A percentile compares a stretch with the other conserved stretches of the same genome.
These are phyloP conservation scores for Pseudogymnoascus sp. DNA, from an alignment of 2,329 filamentous ascomycete genomes.

Conservation along the genomic window DNA sequence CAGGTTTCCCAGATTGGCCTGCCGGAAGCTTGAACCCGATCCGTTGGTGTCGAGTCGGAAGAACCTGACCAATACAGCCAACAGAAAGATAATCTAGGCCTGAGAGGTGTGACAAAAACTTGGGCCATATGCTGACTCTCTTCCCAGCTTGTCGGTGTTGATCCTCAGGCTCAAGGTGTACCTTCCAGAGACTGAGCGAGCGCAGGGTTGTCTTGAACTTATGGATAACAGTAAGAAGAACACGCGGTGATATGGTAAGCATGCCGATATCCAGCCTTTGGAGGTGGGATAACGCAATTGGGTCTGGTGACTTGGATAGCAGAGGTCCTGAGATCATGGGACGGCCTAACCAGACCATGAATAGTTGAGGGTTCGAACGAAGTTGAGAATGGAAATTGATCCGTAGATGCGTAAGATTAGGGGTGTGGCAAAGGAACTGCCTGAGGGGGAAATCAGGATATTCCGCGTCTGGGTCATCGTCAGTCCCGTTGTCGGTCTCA, in stretches of 20 bases:
- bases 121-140: constrained; percentile 32
- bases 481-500: constrained; percentile 8
- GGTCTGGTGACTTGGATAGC: constrained; percentile 15
- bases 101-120: constrained; percentile 31
- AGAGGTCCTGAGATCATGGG: neutral
- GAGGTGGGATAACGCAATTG: constrained; percentile 30
- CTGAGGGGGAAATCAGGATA: constrained; percentile 16
- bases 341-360: too few species aligned
- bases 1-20: neutral
- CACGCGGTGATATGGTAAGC: constrained; percentile 23
- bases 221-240: constrained; percentile 29
- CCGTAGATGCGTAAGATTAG: constrained; percentile 43
- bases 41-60: neutral
- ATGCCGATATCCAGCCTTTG: constrained; percentile 38
- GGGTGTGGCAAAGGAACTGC: constrained; percentile 26
- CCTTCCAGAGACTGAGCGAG: constrained; percentile 38
- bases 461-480: constrained; percentile 14
- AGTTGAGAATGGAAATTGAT: constrained; percentile 37
- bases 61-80: neutral
- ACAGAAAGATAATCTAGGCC: constrained; percentile 14
- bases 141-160: neutral
- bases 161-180: constrained; percentile 24
- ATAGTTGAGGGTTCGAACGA: constrained; percentile 11
- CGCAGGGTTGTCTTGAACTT: constrained; percentile 39
- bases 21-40: neutral